Conservation (phyloP, 371 early-diverging fungal species). For the Lichtheimia ornata region DNA sequence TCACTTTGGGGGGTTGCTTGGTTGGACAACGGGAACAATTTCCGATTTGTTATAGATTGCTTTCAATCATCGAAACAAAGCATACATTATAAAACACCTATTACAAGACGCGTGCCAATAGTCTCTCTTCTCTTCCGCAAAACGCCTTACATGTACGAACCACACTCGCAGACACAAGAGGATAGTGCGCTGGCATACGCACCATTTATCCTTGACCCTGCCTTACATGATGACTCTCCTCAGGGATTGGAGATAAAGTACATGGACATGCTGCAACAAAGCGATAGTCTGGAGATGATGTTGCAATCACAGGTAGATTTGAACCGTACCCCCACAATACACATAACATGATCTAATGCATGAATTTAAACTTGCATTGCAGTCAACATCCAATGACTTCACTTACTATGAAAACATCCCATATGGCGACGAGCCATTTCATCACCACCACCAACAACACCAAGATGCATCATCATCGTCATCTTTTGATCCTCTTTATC, state of each 20-base stretch:
- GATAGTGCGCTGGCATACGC: conserved; percentile 1
- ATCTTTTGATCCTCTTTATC: not conserved
- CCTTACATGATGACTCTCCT: not conserved
- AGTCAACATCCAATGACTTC: not conserved
- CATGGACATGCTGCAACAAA: conserved; percentile 1
- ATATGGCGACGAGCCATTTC: not conserved
- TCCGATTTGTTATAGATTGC: conserved; percentile 3
- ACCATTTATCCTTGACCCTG: not conserved
- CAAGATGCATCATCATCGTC: not conserved
- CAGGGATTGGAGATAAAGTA: conserved; percentile 1
- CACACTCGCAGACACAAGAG: not conserved
- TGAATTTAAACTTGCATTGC: not conserved
- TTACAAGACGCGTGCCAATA: not conserved
- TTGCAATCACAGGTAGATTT: not conserved
- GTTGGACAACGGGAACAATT: not conserved
- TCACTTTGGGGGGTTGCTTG: not conserved
- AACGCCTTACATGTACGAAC: not conserved
- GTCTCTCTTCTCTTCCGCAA: not conserved
- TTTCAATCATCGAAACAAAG: not conserved
- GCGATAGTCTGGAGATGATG: not conserved
- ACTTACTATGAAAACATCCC: conserved; percentile 1
- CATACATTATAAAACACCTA: not conserved
- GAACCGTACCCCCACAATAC: not conserved
- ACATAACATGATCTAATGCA: not conserved
- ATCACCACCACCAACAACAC: not conserved